Percentiles rank a stretch among this genome's conserved stretches.
phyloP scores from a whole-genome alignment of 2,329 filamentous ascomycete genomes.

The Aureobasidium subglaciale region DNA sequence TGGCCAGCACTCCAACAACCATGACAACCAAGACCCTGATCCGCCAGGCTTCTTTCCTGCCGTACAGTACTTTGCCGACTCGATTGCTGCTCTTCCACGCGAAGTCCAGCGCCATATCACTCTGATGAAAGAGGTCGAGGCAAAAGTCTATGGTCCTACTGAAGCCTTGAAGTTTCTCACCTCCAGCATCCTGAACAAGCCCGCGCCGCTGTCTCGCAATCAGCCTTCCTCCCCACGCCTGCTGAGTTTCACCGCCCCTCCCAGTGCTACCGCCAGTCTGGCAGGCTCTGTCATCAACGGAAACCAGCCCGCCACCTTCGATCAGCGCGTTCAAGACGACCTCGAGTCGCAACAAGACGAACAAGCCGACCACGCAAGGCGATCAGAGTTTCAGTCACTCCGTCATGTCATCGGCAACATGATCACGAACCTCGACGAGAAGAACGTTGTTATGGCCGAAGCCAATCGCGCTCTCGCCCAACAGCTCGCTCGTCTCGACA shows the following conservation, averaged over 20 bases:
- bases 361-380: slow-evolving; percentile 54
- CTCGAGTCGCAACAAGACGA: slow-evolving; percentile 22
- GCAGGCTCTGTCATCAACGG: slow-evolving; percentile 34
- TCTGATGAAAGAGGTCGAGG: slow-evolving; percentile 92
- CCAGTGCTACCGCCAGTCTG: slow-evolving; percentile 32
- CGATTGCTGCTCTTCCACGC: slow-evolving; percentile 83
- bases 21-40: slow-evolving; percentile 22
- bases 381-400: slow-evolving; percentile 70
- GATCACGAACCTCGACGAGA: slow-evolving; percentile 88
- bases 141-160: slow-evolving; percentile 86
- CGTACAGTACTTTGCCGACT: slow-evolving; percentile 75
- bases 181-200: slow-evolving; percentile 48
- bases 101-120: slow-evolving; percentile 96
- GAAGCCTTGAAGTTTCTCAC: slow-evolving; percentile 73
- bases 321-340: slow-evolving; percentile 12
- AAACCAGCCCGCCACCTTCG: slow-evolving; percentile 18
- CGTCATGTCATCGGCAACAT: slow-evolving; percentile 74
- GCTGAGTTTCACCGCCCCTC: slow-evolving; percentile 32
- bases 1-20: slow-evolving; percentile 30
- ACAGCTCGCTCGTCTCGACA: slow-evolving; percentile 76
- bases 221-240: slow-evolving; percentile 22
- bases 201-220: slow-evolving; percentile 33
- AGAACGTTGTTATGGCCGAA: slow-evolving; percentile 91
- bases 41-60: slow-evolving; percentile 55
- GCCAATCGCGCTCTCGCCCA: slow-evolving; percentile 84